phyloP scores from a whole-genome alignment of 202 grass and related monocot genomes.

The Digitaria exilis region DNA sequence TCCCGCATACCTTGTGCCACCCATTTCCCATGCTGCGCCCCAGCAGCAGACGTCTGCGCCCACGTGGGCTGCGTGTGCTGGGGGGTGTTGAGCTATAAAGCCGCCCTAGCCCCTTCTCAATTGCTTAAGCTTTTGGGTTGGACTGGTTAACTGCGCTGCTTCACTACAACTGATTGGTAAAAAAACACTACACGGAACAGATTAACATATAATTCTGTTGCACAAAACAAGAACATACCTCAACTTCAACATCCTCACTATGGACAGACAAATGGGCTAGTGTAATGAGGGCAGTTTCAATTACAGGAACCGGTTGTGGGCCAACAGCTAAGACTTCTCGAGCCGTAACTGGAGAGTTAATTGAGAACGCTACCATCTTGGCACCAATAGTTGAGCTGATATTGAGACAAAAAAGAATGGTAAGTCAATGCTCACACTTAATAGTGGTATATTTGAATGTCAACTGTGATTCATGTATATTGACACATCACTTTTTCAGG shows the following conservation, averaged over 20 bases:
- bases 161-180: too few relatives aligned
- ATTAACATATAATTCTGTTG: constrained; percentile 19
- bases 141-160: too few relatives aligned
- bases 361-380: constrained; percentile 74
- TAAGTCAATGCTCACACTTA: constrained; percentile 29
- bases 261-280: constrained; percentile 74
- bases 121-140: too few relatives aligned
- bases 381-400: constrained; percentile 79
- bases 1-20: too few relatives aligned
- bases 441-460: constrained; percentile 14
- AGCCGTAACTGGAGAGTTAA: constrained; percentile 62
- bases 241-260: constrained; percentile 89
- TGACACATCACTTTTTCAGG: not conserved
- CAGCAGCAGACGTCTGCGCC: too few relatives aligned
- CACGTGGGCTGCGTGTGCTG: too few relatives aligned
- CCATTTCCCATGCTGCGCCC: too few relatives aligned
- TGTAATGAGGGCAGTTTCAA: constrained; percentile 87
- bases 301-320: constrained; percentile 47
- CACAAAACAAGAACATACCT: constrained; percentile 58
- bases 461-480: constrained; percentile 28
- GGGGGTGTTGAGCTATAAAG: too few relatives aligned
- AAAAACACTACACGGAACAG: not conserved
- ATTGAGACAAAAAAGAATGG: constrained; percentile 35
- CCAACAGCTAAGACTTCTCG: constrained; percentile 69
- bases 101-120: too few relatives aligned